Evolutionary conservation across 257 asterid species (phyloP).

Genomic region (Solanum sejunctum): DNA sequence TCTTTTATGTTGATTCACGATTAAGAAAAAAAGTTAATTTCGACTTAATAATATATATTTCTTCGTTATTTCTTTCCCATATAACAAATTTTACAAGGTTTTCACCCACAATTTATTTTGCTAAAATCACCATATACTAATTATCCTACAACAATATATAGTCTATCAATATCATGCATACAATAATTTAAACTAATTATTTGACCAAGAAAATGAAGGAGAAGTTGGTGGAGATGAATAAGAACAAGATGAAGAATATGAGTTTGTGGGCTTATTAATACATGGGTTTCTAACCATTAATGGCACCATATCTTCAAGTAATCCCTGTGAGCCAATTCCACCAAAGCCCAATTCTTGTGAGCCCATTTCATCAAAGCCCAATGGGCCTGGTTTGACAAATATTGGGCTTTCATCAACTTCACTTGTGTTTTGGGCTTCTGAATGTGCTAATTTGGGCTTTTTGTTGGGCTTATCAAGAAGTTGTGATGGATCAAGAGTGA

Average conservation of each 20-base stretch:
- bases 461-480: slow-evolving; percentile 31
- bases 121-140: neutral
- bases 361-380: neutral
- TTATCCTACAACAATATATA: neutral
- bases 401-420: slow-evolving; percentile 4
- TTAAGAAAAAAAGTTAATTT: no score
- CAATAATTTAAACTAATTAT: neutral
- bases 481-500: slow-evolving; percentile 1
- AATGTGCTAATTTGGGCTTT: slow-evolving; percentile 30
- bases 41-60: neutral
- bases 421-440: neutral
- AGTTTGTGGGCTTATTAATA: slow-evolving; percentile 3
- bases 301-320: slow-evolving; percentile 91
- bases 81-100: neutral
- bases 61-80: neutral
- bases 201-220: slow-evolving; percentile 42
- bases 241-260: slow-evolving; percentile 38
- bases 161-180: neutral
- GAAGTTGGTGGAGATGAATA: slow-evolving; percentile 54
- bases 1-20: neutral
- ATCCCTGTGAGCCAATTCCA: slow-evolving; percentile 31
- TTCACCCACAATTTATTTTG: neutral
- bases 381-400: neutral
- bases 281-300: slow-evolving; percentile 48
- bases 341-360: slow-evolving; percentile 3